Conservation (phyloP, 768 basidiomycete species). For the Hericium alpestre region DNA sequence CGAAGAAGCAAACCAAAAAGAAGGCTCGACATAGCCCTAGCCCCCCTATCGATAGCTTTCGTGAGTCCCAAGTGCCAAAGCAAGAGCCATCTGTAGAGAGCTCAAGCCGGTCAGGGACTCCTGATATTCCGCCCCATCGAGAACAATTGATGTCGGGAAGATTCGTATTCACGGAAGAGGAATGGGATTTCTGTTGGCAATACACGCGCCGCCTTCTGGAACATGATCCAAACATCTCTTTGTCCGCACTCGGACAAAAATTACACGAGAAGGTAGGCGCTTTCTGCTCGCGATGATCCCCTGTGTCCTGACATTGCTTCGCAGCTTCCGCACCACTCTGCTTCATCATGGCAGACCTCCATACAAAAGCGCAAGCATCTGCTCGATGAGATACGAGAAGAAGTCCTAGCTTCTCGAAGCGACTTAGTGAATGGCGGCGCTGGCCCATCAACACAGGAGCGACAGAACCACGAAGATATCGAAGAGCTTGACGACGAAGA, state of each 20-base stretch:
- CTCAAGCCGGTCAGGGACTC: neutral
- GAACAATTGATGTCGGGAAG: too few species aligned
- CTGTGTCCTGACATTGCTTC: neutral
- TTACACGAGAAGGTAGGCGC: neutral
- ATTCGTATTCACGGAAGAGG: neutral
- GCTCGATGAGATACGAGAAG: neutral
- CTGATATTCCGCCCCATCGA: neutral
- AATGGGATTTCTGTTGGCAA: neutral
- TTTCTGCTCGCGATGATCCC: neutral
- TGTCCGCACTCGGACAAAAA: neutral
- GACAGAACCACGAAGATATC: slow-evolving; percentile 3
- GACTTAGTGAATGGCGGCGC: too few species aligned
- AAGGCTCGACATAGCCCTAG: too few species aligned
- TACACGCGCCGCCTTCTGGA: neutral
- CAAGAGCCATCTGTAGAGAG: too few species aligned
- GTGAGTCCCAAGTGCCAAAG: too few species aligned
- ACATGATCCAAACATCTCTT: neutral
- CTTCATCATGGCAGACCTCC: neutral
- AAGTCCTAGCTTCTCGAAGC: neutral
- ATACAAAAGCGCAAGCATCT: neutral
- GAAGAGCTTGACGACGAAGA: neutral
- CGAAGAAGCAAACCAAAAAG: neutral
- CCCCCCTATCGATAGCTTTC: too few species aligned
- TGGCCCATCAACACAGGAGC: too few species aligned
- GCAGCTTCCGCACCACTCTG: neutral